Base-by-base conservation (phyloP, 768 basidiomycete species). In the Rhodosporidiobolus sp. region DNA sequence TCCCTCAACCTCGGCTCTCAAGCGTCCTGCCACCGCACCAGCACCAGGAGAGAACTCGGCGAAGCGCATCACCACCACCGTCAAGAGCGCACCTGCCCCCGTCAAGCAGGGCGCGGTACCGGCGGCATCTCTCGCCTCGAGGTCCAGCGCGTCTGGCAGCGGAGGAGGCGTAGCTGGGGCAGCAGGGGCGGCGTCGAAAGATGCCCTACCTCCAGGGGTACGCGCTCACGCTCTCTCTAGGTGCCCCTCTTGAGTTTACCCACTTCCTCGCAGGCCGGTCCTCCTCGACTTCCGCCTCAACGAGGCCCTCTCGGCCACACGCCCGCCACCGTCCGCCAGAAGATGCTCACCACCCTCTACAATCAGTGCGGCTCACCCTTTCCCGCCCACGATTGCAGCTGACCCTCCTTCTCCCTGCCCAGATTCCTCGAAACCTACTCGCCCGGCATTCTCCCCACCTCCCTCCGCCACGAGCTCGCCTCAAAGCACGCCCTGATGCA, bases 401-500 rank as follows among this genome's bases (percentile, higher is more conserved):
- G 5, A 58, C 49, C 22, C 28, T 46, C 19, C 43, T 26, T 6
- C 9, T 48, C 32, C 3, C 46, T 4, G 20, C 43, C 16, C 70
- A 74, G 74, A 26, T 75, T 77, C 54, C 67, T 73, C 70, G 54
- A 68, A 4, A 28, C 61, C 46, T 77, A 77, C 63, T 53, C 73
- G 9, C 61, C 68, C 35, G 66, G 72, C 30, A 69, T 70, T 53
- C 55, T 60, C 30, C 63, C 70, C 30, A 53, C 56, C 19, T 54
- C 70, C 22, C 60, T 56, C 24, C 67, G 63, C 10, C 59, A 72
- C n/a, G n/a, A 48, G 1, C 80, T 94, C 28, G 89, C 91, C 0
- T 82, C 88, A 0, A 88, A 91, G 64, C 90, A 95, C 81, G 88
- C 93, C 7, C 84, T 92, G 17, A 85, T 83, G 60, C 92, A 95